Evolutionary conservation across 2,329 filamentous ascomycete species (phyloP).

Genomic region (Gyromitra esculenta): DNA sequence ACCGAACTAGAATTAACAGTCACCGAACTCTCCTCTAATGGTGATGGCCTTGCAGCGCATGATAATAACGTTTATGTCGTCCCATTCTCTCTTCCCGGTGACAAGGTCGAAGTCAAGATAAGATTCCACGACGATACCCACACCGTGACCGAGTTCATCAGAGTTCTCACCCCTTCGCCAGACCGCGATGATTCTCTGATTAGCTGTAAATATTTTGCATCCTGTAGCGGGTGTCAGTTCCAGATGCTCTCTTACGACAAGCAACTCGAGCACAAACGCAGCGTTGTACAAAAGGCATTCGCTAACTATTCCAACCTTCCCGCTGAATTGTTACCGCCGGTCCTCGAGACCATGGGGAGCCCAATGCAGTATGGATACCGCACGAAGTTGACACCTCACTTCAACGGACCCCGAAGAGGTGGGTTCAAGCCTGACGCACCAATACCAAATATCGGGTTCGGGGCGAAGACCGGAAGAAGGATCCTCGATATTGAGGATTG

Average conservation of each 20-base stretch:
- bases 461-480: constrained; percentile 79
- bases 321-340: constrained; percentile 75
- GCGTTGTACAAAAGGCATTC: constrained; percentile 90
- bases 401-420: constrained; percentile 75
- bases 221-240: constrained; percentile 93
- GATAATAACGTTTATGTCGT: constrained; percentile 81
- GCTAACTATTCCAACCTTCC: constrained; percentile 87
- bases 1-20: constrained; percentile 79
- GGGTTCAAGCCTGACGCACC: constrained; percentile 61
- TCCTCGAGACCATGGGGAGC: constrained; percentile 87
- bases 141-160: constrained; percentile 84
- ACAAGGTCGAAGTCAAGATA: constrained; percentile 80
- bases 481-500: constrained; percentile 97
- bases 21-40: constrained; percentile 83
- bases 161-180: constrained; percentile 76
- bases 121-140: constrained; percentile 75
- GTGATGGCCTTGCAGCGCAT: constrained; percentile 85
- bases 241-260: constrained; percentile 93
- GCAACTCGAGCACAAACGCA: constrained; percentile 84
- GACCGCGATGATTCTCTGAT: constrained; percentile 80
- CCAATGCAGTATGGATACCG: constrained; percentile 92
- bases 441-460: constrained; percentile 87
- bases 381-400: constrained; percentile 97
- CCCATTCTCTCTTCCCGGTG: constrained; percentile 87
- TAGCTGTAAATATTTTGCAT: constrained; percentile 84